Evolutionary conservation across 2,329 filamentous ascomycete genomes (phyloP), one percentile per base, ranked within the genome.

Genomic region (Magnaporthales sp.): DNA sequence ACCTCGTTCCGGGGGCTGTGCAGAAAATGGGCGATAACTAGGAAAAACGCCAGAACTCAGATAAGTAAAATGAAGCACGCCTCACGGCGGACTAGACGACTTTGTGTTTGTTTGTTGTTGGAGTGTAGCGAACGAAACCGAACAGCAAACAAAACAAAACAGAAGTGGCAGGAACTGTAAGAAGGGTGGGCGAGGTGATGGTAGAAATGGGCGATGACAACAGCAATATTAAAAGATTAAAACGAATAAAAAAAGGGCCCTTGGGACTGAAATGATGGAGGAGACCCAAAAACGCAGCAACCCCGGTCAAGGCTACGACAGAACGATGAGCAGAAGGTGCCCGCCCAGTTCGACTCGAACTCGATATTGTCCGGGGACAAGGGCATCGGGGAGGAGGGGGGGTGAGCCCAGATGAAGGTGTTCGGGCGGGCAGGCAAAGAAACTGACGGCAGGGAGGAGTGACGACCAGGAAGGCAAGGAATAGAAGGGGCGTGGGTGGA

Each of bases 331-430:
- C 56, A 29, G 56, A 61, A 61, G 22, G 56, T 61, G 56, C 24
- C 63, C 51, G 56, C 24, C 63, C 51, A 38, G 63, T 27, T 64
- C 27, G 51, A 65, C 27, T 56, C 29, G 63, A 58, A 46, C 38
- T 31, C 38, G 63, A 65, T 56, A 58, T 65, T 58, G 63, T 56
- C 51, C 51, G 63, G 26, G 32, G 46, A 24, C 51, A 30, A 24
- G 63, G 51, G 24, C 5, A 46, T 46, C 15, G 38, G 38, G 38
- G 32, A 10, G 22, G 56, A 61, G 24, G 56, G 26, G 27, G 56
- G 27, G 38, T 46, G 38, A 46, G 38, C 38, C 38, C 38, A 46
- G 38, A 46, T 46, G 24, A 61, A 61, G 56, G 56, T 13, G 27
- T 61, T 26, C 56, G 56, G 56, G 27, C 56, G 27, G 56, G 56